phyloP scores from a whole-genome alignment of 169 alveolate species.

The Perkinsus marinus region DNA sequence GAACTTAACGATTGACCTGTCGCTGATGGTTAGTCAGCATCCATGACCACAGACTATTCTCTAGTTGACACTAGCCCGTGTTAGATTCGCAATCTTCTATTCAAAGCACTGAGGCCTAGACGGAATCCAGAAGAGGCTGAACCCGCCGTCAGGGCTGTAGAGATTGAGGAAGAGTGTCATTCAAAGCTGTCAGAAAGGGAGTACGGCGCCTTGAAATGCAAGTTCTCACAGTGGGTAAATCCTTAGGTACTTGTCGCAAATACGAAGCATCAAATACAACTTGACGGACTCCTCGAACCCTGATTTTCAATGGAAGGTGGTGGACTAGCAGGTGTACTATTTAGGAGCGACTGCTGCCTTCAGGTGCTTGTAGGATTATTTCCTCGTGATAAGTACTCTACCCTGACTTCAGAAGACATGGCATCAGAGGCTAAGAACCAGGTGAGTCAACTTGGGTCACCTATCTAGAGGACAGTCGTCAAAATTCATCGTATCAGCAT shows the following conservation, averaged over 20 bases:
- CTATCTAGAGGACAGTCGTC: constrained; percentile 11
- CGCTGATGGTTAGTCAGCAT: no score
- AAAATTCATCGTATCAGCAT: background rate
- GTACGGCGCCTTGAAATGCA: background rate
- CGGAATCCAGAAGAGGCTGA: background rate
- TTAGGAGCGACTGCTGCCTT: background rate
- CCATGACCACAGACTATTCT: no score
- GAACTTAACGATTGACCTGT: no score
- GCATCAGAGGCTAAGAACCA: constrained; percentile 74
- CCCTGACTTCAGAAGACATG: constrained; percentile 80
- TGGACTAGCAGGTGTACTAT: constrained; percentile 3
- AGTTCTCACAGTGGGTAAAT: constrained; percentile 21
- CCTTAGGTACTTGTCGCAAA: constrained; percentile 25
- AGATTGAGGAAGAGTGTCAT: background rate
- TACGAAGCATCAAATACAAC: constrained; percentile 69
- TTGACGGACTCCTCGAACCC: constrained; percentile 73
- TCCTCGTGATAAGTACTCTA: constrained; percentile 54
- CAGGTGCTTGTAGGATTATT: constrained; percentile 3
- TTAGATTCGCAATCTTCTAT: background rate
- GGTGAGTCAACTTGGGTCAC: constrained; percentile 59
- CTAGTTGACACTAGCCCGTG: background rate
- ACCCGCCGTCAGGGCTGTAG: background rate
- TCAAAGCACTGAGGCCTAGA: background rate
- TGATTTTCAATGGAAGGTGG: constrained; percentile 54
- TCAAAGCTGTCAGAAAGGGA: background rate